Conservation (phyloP, 1,139 yeast species). For the Sugiyamaella sp. region DNA sequence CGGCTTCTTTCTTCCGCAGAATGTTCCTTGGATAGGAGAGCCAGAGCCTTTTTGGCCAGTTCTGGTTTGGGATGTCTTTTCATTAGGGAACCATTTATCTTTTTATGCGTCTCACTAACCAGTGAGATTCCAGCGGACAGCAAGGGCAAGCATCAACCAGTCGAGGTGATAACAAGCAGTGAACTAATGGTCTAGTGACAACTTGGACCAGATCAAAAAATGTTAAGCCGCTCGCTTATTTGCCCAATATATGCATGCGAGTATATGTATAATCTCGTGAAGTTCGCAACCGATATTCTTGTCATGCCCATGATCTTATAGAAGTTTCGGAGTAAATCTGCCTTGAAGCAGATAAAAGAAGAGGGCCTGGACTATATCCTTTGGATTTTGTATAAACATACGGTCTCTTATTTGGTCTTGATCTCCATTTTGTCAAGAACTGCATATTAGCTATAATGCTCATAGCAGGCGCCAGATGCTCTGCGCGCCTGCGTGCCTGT, state of each 20-base stretch:
- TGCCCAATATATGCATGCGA: conserved; percentile 1
- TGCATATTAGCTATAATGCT: too few species aligned
- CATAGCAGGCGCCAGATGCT: too few species aligned
- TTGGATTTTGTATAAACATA: too few species aligned
- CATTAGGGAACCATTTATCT: background rate
- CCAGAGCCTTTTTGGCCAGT: conserved; percentile 14
- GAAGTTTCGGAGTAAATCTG: too few species aligned
- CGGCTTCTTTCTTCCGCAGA: background rate
- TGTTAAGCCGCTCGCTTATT: conserved; percentile 8
- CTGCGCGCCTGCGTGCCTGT: too few species aligned
- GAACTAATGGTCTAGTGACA: background rate
- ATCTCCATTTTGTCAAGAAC: too few species aligned
- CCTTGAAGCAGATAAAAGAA: too few species aligned
- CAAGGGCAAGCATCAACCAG: too few species aligned
- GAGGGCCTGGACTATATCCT: too few species aligned
- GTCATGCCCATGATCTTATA: background rate
- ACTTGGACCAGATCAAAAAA: background rate
- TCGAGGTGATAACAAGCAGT: background rate
- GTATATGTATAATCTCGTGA: background rate
- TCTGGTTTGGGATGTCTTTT: conserved; percentile 11
- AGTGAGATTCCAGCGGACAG: too few species aligned
- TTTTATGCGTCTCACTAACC: too few species aligned
- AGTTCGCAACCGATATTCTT: background rate
- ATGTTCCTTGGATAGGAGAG: background rate
- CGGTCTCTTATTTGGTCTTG: too few species aligned